A percentile compares a stretch with the other conserved stretches of the same genome.
Evolutionary conservation across 1,284 basidiomycete species (phyloP).

Genomic region (Flammula alnicola): DNA sequence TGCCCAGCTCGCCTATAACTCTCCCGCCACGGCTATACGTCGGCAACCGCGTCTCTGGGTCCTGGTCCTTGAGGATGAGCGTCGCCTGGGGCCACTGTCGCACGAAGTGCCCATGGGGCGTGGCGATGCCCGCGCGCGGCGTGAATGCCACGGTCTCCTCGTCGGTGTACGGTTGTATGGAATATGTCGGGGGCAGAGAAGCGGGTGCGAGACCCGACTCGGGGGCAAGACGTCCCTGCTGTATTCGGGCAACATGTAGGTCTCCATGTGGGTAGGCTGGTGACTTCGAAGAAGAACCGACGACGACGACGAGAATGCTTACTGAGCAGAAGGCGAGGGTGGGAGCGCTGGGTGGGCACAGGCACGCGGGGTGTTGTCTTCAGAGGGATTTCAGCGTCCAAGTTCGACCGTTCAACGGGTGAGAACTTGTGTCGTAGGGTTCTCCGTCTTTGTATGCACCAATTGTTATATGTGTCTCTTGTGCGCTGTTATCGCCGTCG

Average conservation of each 20-base stretch:
- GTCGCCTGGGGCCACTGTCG: slow-evolving; percentile 35
- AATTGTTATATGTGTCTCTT: slow-evolving; percentile 8
- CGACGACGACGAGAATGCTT: not conserved
- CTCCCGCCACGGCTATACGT: slow-evolving; percentile 37
- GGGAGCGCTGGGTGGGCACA: not conserved
- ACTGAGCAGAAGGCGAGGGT: not conserved
- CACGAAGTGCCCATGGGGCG: slow-evolving; percentile 28
- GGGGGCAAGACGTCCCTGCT: not conserved
- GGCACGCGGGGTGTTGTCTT: not conserved
- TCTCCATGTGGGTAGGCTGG: not conserved
- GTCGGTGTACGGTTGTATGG: slow-evolving; percentile 27
- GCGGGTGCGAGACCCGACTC: slow-evolving; percentile 9
- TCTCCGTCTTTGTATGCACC: not conserved
- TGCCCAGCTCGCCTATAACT: slow-evolving; percentile 37
- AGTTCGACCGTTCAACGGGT: not conserved
- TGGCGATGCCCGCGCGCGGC: slow-evolving; percentile 30
- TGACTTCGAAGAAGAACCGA: not conserved
- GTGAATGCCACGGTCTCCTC: slow-evolving; percentile 40
- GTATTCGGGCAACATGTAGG: slow-evolving; percentile 1
- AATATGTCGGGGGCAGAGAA: slow-evolving; percentile 24
- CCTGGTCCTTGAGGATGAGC: slow-evolving; percentile 40
- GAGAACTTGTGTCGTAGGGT: slow-evolving; percentile 5
- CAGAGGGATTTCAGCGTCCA: not conserved
- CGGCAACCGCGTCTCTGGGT: slow-evolving; percentile 30
- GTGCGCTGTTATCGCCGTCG: slow-evolving; percentile 5